Evolutionary conservation across 495 filamentous ascomycete species (phyloP).

Genomic region (Talaromyces trachyspermus): DNA sequence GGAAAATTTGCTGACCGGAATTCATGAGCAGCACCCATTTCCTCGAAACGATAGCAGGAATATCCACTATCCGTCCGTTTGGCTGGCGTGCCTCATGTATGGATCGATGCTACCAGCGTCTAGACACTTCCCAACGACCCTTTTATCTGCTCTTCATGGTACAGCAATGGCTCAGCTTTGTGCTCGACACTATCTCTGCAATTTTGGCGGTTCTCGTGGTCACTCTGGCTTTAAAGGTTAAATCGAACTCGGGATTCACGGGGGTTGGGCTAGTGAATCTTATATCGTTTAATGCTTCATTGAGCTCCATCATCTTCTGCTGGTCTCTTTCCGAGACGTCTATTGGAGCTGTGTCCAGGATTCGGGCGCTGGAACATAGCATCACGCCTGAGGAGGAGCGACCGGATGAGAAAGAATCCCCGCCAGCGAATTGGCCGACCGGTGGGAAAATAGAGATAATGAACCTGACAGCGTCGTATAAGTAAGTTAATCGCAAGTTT

Average conservation of each 20-base stretch:
- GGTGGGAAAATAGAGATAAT: no score
- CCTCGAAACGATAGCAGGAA: slow-evolving; percentile 30
- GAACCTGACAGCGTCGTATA: no score
- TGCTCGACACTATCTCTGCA: slow-evolving; percentile 28
- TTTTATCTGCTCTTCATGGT: slow-evolving; percentile 38
- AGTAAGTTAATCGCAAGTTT: no score
- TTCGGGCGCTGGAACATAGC: no score
- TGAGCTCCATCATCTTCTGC: no score
- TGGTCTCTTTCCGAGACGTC: no score
- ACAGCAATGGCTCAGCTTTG: slow-evolving; percentile 32
- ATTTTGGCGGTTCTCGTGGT: slow-evolving; percentile 25
- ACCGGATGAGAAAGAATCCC: no score
- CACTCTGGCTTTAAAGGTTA: slow-evolving; percentile 22
- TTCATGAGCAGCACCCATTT: slow-evolving; percentile 42
- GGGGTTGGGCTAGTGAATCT: slow-evolving; percentile 28
- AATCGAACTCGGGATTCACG: slow-evolving; percentile 26
- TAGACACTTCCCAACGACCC: slow-evolving; percentile 44
- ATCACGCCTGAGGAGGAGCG: no score
- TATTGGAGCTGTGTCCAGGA: no score
- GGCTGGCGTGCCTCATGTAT: slow-evolving; percentile 30
- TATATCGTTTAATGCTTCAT: no score
- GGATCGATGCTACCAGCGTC: slow-evolving; percentile 18
- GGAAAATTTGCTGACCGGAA: no score
- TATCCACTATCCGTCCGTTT: slow-evolving; percentile 39
- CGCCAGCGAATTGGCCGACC: no score